These are phyloP conservation scores for Thielaviopsis ethacetica DNA, from an alignment of 2,329 filamentous ascomycete genomes.

Conservation along the genomic window DNA sequence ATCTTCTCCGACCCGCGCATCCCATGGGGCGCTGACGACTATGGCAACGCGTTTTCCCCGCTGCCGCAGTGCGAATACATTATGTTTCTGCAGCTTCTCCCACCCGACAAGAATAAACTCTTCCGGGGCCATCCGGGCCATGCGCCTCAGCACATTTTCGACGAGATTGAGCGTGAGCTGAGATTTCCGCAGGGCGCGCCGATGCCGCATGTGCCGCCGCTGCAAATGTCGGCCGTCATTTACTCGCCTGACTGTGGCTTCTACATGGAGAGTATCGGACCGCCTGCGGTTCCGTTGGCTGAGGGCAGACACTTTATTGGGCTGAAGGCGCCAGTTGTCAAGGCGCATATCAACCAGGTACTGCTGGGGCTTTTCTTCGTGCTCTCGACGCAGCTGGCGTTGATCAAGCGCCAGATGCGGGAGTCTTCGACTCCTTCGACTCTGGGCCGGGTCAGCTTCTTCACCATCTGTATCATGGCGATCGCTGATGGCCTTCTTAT, in stretches of 20 bases:
- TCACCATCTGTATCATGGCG: conserved; percentile 42
- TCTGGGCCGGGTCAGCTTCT: conserved; percentile 48
- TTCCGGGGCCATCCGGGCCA: neutral
- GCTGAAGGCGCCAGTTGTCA: conserved; percentile 43
- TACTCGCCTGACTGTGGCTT: conserved; percentile 55
- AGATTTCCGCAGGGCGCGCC: conserved; percentile 44
- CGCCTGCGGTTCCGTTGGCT: conserved; percentile 33
- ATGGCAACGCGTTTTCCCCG: conserved; percentile 27
- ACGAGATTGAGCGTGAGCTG: conserved; percentile 43
- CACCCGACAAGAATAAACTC: conserved; percentile 23
- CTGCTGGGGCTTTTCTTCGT: conserved; percentile 38
- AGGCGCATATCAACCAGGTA: conserved; percentile 41
- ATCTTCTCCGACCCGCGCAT: conserved; percentile 47
- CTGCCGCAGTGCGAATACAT: conserved; percentile 62
- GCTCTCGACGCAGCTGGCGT: conserved; percentile 43
- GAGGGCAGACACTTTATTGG: conserved; percentile 41
- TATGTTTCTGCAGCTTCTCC: conserved; percentile 65
- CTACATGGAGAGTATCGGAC: conserved; percentile 48
- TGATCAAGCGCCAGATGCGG: conserved; percentile 48
- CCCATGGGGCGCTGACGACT: conserved; percentile 54
- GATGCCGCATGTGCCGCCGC: conserved; percentile 33
- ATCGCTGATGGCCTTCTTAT: conserved; percentile 30
- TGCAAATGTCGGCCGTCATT: conserved; percentile 46
- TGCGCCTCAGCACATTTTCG: conserved; percentile 17
- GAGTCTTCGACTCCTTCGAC: conserved; percentile 53